These are phyloP conservation scores for Tricholoma sp. DNA, from an alignment of 768 basidiomycete genomes.

Conservation along the genomic window DNA sequence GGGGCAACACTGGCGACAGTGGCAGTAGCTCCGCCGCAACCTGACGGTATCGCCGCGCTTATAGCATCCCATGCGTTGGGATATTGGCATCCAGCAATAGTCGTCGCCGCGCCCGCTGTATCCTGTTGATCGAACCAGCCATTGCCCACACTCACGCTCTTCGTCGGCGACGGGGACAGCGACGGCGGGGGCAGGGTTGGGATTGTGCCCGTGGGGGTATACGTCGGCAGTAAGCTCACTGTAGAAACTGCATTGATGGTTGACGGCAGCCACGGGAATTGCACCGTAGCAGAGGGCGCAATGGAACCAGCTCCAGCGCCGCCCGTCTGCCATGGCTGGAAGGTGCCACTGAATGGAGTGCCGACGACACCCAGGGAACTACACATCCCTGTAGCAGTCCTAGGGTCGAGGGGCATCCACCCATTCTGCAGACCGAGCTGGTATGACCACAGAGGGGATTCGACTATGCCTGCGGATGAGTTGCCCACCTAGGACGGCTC, in stretches of 20 bases:
- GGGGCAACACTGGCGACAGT: not conserved
- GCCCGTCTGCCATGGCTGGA: conserved; percentile 62
- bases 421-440: conserved; percentile 35
- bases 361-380: conserved; percentile 41
- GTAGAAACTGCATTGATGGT: conserved; percentile 36
- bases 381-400: conserved; percentile 56
- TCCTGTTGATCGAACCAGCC: conserved; percentile 59
- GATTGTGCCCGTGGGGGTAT: conserved; percentile 62
- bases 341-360: conserved; percentile 36
- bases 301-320: conserved; percentile 51
- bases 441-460: conserved; percentile 48
- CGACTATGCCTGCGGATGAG: conserved; percentile 30
- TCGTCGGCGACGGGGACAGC: conserved; percentile 30
- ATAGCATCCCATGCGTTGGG: conserved; percentile 41
- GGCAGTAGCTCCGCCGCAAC: conserved; percentile 9
- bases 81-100: conserved; percentile 53
- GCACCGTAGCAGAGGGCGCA: conserved; percentile 35
- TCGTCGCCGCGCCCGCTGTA: conserved; percentile 38
- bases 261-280: conserved; percentile 60
- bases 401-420: conserved; percentile 51
- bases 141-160: conserved; percentile 34
- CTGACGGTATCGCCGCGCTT: conserved; percentile 26
- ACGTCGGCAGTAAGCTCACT: conserved; percentile 50
- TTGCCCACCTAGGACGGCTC: conserved; percentile 27
- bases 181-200: conserved; percentile 49